These are phyloP conservation scores for Volvariella surrecta DNA, from an alignment of 1,284 basidiomycete species.

Conservation along the genomic window DNA sequence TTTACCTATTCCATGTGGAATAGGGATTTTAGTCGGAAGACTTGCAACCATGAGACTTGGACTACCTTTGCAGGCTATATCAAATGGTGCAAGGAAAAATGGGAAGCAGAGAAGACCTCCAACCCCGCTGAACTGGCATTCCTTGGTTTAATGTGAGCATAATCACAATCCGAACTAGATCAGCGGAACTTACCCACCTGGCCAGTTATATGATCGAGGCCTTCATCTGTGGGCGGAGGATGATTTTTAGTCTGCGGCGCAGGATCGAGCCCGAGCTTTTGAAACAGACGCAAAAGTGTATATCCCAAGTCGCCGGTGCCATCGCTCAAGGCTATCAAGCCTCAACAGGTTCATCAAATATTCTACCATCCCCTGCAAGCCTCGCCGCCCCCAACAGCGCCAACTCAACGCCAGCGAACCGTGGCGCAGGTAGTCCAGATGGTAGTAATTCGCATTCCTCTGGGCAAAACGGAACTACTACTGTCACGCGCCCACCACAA, in stretches of 20 bases:
- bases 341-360: slow-evolving; percentile 14
- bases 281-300: too few relatives aligned
- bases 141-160: slow-evolving; percentile 60
- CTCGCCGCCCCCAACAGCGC: slow-evolving; percentile 55
- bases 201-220: slow-evolving; percentile 63
- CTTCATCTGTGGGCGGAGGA: slow-evolving; percentile 56
- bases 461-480: background rate
- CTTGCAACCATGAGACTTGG: slow-evolving; percentile 52
- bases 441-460: background rate
- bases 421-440: slow-evolving; percentile 14
- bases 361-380: slow-evolving; percentile 70
- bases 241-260: slow-evolving; percentile 25
- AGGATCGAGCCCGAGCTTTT: too few relatives aligned
- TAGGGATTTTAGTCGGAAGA: slow-evolving; percentile 45
- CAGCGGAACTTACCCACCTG: too few relatives aligned
- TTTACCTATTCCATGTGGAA: slow-evolving; percentile 70
- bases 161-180: too few relatives aligned
- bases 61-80: slow-evolving; percentile 53
- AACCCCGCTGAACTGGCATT: slow-evolving; percentile 68
- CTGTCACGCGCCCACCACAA: slow-evolving; percentile 19
- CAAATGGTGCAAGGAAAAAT: slow-evolving; percentile 58
- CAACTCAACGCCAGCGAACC: slow-evolving; percentile 62
- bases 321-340: too few relatives aligned
- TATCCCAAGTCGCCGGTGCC: too few relatives aligned
- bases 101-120: slow-evolving; percentile 49